Evolutionary conservation across 768 basidiomycete species (phyloP), one percentile per base, ranked within the genome.

Genomic region (Baorangia bicolor): DNA sequence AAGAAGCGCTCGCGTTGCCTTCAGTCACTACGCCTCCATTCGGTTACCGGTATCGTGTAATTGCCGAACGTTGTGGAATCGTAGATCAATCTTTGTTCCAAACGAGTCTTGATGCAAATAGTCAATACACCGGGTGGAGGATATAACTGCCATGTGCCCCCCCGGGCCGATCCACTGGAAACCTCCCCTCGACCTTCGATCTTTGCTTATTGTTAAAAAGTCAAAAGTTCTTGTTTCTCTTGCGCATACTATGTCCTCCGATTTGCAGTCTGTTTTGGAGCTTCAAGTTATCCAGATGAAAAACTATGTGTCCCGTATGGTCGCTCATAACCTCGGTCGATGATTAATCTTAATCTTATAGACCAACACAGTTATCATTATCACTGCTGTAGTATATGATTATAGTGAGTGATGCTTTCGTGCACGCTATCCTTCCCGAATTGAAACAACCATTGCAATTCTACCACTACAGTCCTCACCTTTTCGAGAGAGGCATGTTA

Each of bases 381-480:
- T n/a, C n/a, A n/a, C n/a, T n/a, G n/a, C n/a, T n/a, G n/a, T n/a
- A n/a, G n/a, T n/a, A n/a, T n/a, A n/a, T n/a, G n/a, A n/a, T n/a
- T n/a, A n/a, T n/a, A n/a, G n/a, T n/a, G n/a, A 25, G 52, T 39
- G 35, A n/a, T 33, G 14, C 21, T 21, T 12, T 11, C 18, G 34
- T 37, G 21, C 14, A 31, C 4, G 1, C 3, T 33, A 9, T 13
- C 25, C 16, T 27, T 11, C 7, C 13, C 16, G 11, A 14, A 34
- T 46, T 40, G 37, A 21, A 2, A 8, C 23, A 5, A 16, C 11
- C 3, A 10, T 12, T 34, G n/a, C 43, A 7, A 25, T 3, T 16
- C 23, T 35, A n/a, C n/a, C n/a, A n/a, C n/a, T n/a, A n/a, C n/a
- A 55, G 57, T 50, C 12, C 53, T 58, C 48, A 50, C 20, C 1